Base-by-base conservation (phyloP, 331 rosid species). In the Spiraea crenata region DNA sequence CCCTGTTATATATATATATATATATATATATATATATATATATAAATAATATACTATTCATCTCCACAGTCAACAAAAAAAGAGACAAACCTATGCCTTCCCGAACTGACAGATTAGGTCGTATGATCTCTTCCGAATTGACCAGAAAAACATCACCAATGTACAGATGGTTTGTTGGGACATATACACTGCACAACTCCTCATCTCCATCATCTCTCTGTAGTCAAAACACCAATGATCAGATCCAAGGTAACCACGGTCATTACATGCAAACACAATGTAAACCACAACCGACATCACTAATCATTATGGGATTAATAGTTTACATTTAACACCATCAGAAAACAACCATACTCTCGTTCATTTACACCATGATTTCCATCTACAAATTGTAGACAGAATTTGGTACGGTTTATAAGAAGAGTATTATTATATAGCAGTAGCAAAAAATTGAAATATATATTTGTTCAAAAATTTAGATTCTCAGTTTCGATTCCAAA, bases 51-150 rank as follows among this genome's bases (percentile, higher is more conserved):
- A 38, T 37, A 50, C 2, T 45, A n/a, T 2, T 16, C 34, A 41
- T 4, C 20, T 13, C 15, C 16, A 37, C 40, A 58, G 34, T 13
- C 15, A 12, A 37, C 40, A 58, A 39, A 73, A 60, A 47, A 59
- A 57, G 65, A 82, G 50, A 79, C 83, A 76, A 50, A 83, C 87
- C 87, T 79, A 83, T 79, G 73, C 80, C 87, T 83, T 83, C 87
- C 57, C 87, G 82, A 58, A 83, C 80, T 3, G 87, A 83, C 58
- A 79, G 64, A 70, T 83, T 83, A 47, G 87, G 87, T 35, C 87
- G 69, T 65, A 83, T 76, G 65, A 83, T 79, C 37, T 83, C 87
- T 52, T 80, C 74, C 47, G 87, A 83, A 47, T 79, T 83, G 45
- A 83, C 79, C 48, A 83, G 83, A 55, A 83, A 79, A 13, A 83